phyloP scores from a whole-genome alignment of 352 stramenopile species.

The Stramenopiles sp. region DNA sequence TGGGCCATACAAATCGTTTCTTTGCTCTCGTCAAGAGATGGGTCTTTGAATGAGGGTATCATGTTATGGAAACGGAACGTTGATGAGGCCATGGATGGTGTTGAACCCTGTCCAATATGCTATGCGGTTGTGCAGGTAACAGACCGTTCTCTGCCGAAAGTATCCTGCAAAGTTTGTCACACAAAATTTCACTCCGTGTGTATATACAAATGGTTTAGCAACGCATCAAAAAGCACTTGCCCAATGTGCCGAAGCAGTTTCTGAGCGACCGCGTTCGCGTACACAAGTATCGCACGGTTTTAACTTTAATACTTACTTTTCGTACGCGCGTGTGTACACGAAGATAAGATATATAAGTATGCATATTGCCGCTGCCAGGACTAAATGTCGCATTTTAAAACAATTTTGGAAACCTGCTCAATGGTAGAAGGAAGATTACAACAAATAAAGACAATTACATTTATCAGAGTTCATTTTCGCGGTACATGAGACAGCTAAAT shows the following conservation, averaged over 20 bases:
- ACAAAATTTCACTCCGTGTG: slow-evolving; percentile 79
- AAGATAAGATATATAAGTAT: too few relatives aligned
- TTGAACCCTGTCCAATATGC: slow-evolving; percentile 71
- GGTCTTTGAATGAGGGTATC: slow-evolving; percentile 64
- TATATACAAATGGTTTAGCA: slow-evolving; percentile 80
- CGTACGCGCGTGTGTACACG: too few relatives aligned
- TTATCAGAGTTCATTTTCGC: too few relatives aligned
- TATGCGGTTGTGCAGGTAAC: slow-evolving; percentile 72
- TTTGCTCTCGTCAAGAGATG: slow-evolving; percentile 45
- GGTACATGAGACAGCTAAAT: too few relatives aligned
- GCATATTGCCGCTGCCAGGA: too few relatives aligned
- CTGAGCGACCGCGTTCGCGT: too few relatives aligned
- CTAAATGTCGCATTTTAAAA: too few relatives aligned
- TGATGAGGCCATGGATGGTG: slow-evolving; percentile 69
- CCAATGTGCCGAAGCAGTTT: slow-evolving; percentile 42
- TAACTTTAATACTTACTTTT: too few relatives aligned
- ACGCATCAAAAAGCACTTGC: slow-evolving; percentile 75
- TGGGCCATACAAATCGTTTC: slow-evolving; percentile 78
- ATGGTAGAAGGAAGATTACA: too few relatives aligned
- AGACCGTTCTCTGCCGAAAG: slow-evolving; percentile 56
- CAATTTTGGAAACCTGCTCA: too few relatives aligned
- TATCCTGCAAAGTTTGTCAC: slow-evolving; percentile 65
- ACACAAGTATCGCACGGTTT: too few relatives aligned
- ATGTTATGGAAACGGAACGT: slow-evolving; percentile 73
- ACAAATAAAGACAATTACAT: too few relatives aligned